Base-by-base conservation (phyloP, 1,284 basidiomycete genomes). In the Rhodotorula glutinis region DNA sequence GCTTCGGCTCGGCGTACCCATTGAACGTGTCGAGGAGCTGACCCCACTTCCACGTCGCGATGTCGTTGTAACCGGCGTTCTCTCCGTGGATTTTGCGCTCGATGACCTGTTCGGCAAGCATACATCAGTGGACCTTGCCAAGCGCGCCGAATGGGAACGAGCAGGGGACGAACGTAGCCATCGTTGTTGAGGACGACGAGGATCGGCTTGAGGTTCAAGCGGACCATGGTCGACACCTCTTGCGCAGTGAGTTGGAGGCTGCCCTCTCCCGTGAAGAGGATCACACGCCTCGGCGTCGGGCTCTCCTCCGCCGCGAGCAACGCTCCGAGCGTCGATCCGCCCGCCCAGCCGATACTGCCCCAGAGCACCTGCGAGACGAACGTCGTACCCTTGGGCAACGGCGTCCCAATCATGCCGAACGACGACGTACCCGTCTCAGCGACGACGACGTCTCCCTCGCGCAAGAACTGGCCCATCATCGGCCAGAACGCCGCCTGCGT, bases 171-270 rank as follows among this genome's bases (percentile, higher is more conserved):
- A 23, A 70, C 62, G 78, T 92, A 93, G 0, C 93, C 93, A 61
- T 86, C 85, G 79, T 96, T 94, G 82, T 93, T 92, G 65, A 96
- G 81, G 21, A 97, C 82, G 78, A 92, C 91, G 60, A 92, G 81
- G 76, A 90, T 90, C 4, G 91, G 90, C 63, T 83, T 87, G 43
- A 92, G 77, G 11, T 82, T 83, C 62, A 84, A 78, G 40, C 82
- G 83, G 62, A 91, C 83, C 87, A 92, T 91, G 4, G 87, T 87
- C 9, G 89, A 88, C 25, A 83, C 79, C 73, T 82, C 82, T 73
- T 83, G 82, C 16, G 80, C 79, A 19, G 79, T 76, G 25, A 84
- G 75, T 72, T 83, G 82, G 82, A 83, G 76, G 23, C 76, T 79
- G 1, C 82, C 90, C 75, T 92, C 90, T 7, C 94, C 94, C 29